Base-by-base conservation (phyloP, 441 rosid species). In the Melastoma candidum region DNA sequence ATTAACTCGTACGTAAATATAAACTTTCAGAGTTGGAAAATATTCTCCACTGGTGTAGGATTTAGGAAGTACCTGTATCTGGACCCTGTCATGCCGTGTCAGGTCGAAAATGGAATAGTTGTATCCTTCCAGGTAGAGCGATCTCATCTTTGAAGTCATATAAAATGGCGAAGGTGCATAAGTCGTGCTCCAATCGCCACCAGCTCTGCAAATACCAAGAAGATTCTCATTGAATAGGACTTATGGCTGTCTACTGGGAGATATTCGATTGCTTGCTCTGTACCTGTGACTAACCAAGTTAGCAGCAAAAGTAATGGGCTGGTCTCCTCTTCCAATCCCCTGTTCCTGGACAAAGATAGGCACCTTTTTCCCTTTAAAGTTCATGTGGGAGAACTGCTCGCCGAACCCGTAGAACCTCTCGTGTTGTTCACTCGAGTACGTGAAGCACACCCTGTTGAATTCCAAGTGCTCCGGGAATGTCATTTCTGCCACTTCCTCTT, bases 121-220 rank as follows among this genome's bases (percentile, higher is more conserved):
- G 68, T 80, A 78, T 53, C 87, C 90, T 70, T 80, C 76, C 59
- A 83, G 76, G 71, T 83, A 83, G 50, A 83, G 80, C 53, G 87
- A 83, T 71, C 69, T 76, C 90, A 80, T 83, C 57, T 70, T 70
- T 2, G 90, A 83, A 12, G 86, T 83, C 71, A 83, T 73, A 65
- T 83, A 80, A 60, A 83, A 83, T 25, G 90, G 90, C 12, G 90
- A 83, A 68, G 90, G 90, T 57, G 90, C 90, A 63, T 83, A 83
- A 57, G 90, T 83, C n/a, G 87, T 80, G 49, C 80, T 83, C 83
- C 83, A 78, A 61, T 80, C 80, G 46, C 87, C 90, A 14, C 80
- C 90, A 52, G 85, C 81, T 71, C 90, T 80, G 73, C 66, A 64
- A 59, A 10, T 53, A 29, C 43, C 24, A 41, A 39, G 58, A 3